A percentile compares a stretch with the other conserved stretches of the same genome.
phyloP scores from a whole-genome alignment of 768 basidiomycete genomes.

The Heimioporus sp. region DNA sequence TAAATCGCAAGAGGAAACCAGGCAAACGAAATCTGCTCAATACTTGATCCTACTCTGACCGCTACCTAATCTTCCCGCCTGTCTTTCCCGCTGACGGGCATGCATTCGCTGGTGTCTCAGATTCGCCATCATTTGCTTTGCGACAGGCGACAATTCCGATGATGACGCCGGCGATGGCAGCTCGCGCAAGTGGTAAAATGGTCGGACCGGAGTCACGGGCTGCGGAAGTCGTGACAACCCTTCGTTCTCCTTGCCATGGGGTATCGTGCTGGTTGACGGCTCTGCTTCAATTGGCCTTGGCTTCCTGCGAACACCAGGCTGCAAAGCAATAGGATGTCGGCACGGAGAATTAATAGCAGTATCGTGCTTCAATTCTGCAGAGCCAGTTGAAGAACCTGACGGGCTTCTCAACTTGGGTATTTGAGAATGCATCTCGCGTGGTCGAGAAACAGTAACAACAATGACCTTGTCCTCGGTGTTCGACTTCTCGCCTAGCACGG shows the following conservation, averaged over 20 bases:
- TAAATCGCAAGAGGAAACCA: not conserved
- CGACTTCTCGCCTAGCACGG: slow-evolving; percentile 13
- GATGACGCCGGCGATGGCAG: slow-evolving; percentile 66
- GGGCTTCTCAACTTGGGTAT: slow-evolving; percentile 29
- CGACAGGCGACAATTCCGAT: slow-evolving; percentile 70
- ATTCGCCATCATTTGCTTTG: slow-evolving; percentile 65
- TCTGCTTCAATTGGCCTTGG: not conserved
- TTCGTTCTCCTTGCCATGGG: slow-evolving; percentile 23
- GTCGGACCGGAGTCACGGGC: slow-evolving; percentile 42
- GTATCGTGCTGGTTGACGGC: too few species aligned
- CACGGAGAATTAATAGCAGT: not conserved
- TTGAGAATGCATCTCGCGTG: slow-evolving; percentile 21
- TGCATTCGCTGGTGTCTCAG: slow-evolving; percentile 43
- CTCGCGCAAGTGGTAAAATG: slow-evolving; percentile 32
- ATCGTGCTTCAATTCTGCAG: slow-evolving; percentile 14
- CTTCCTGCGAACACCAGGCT: slow-evolving; percentile 1
- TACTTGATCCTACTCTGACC: slow-evolving; percentile 30
- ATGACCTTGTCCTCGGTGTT: slow-evolving; percentile 10
- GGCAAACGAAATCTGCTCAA: slow-evolving; percentile 9
- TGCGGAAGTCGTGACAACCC: slow-evolving; percentile 32
- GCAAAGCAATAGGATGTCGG: slow-evolving; percentile 7
- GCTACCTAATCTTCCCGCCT: slow-evolving; percentile 30
- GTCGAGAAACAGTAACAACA: not conserved
- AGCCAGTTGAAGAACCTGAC: slow-evolving; percentile 26
- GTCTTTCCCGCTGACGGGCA: slow-evolving; percentile 32